Evolutionary conservation across 306 rosid genomes (phyloP).

Genomic region (Medicago ruthenica): DNA sequence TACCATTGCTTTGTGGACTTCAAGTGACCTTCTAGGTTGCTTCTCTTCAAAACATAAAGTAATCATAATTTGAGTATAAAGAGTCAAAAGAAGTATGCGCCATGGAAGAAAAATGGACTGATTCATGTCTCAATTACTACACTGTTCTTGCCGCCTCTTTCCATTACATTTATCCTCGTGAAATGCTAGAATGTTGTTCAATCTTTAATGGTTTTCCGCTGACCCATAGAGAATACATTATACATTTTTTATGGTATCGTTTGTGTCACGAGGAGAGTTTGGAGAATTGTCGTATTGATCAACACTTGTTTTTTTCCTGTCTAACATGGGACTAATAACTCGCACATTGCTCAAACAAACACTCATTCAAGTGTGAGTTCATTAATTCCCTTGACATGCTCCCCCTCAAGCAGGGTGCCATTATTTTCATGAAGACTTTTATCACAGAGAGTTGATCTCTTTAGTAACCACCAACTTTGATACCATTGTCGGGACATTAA

Average conservation of each 20-base stretch:
- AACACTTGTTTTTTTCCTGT: no score
- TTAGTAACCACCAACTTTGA: no score
- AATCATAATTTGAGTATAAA: conserved; percentile 31
- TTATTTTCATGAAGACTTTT: no score
- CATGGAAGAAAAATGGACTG: conserved; percentile 33
- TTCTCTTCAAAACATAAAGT: conserved; percentile 42
- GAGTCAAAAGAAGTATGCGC: conserved; percentile 59
- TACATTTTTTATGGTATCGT: background rate
- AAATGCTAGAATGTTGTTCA: conserved; percentile 18
- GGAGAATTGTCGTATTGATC: no score
- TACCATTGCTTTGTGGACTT: conserved; percentile 24
- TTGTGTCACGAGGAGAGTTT: no score
- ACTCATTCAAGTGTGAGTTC: no score
- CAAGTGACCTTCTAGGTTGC: conserved; percentile 42
- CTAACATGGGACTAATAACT: no score
- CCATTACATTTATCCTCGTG: conserved; percentile 25
- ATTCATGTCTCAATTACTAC: conserved; percentile 14
- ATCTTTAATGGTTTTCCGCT: conserved; percentile 26
- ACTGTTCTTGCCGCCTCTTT: conserved; percentile 41
- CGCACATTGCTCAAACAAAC: no score
- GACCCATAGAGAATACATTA: background rate
- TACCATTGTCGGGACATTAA: no score
- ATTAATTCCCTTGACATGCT: no score
- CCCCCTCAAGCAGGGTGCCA: no score
- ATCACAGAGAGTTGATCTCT: no score